Evolutionary conservation across 2,329 filamentous ascomycete species (phyloP).

Genomic region (Apiospora aurea): DNA sequence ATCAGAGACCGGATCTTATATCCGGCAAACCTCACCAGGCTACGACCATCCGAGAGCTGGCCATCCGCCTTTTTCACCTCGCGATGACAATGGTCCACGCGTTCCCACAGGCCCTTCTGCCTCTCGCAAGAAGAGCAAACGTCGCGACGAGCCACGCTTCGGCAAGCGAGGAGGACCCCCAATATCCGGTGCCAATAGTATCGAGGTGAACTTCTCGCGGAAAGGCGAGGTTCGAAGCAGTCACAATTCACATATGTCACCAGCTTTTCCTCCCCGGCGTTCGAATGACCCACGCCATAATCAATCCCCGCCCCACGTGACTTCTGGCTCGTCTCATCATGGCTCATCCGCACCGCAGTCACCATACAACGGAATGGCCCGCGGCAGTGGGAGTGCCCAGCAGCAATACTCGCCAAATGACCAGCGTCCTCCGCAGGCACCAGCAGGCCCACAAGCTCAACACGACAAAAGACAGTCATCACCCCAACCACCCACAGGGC

Average conservation of each 20-base stretch:
- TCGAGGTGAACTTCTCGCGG: constrained; percentile 57
- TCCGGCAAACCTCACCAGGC: constrained; percentile 36
- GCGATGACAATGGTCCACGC: constrained; percentile 32
- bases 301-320: constrained; percentile 65
- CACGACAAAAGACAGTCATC: constrained; percentile 62
- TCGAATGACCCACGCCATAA: constrained; percentile 45
- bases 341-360: constrained; percentile 67
- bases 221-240: constrained; percentile 47
- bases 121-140: constrained; percentile 46
- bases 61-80: constrained; percentile 39
- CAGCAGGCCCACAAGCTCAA: constrained; percentile 54
- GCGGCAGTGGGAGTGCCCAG: constrained; percentile 58
- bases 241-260: constrained; percentile 43
- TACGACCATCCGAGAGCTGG: constrained; percentile 35
- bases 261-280: constrained; percentile 47
- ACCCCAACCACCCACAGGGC: constrained; percentile 64
- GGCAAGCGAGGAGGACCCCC: constrained; percentile 43
- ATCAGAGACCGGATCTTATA: constrained; percentile 37
- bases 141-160: constrained; percentile 49
- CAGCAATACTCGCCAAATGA: constrained; percentile 52
- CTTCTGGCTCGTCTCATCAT: constrained; percentile 60
- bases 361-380: constrained; percentile 59
- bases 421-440: constrained; percentile 69
- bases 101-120: constrained; percentile 35
- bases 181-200: constrained; percentile 56